Evolutionary conservation across 805 yeast genomes (phyloP), one percentile per base, ranked within the genome.

Genomic region (Ogataea allantospora): DNA sequence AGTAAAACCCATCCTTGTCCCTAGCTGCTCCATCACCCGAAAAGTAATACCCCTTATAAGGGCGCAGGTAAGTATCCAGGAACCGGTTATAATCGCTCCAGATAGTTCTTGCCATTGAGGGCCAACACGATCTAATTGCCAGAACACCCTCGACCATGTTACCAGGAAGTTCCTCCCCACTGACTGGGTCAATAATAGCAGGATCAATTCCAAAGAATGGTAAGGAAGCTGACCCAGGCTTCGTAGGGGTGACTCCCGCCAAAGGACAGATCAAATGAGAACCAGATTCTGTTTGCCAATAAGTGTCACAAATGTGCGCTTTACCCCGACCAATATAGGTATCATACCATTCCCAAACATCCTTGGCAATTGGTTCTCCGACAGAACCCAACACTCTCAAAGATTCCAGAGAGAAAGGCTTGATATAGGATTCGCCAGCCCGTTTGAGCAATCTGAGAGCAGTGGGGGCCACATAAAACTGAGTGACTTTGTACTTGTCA

Each of bases 21-120:
- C 89, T 75, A 13, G 88, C 91, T 18, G 91, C 93, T 65, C 95
- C 95, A 65, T 85, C 95, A 54, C 95, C 95, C 1, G 93, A 80
- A 68, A 85, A 85, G 67, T 83, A 85, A 60, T 75, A 77, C 33
- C 88, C 88, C 33, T 85, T 84, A 66, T 83, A 85, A 36, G 93
- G 91, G 42, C 77, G 80, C 60, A 83, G 66, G 64, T 85, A 85
- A n/a, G 93, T 85, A 53, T 85, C 95, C 67, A 80, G 65, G 65
- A 69, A 85, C 59, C 88, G 72, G 49, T 71, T 70, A 63, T 84
- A 83, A 65, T 85, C 83, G 46, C 74, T 75, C 84, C 86, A 84
- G 47, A 85, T 83, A 16, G 88, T 70, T 68, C 95, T 77, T 14
- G 93, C 85, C 73, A 85, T 79, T 3, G 91, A 82, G 24, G 95